Base-by-base conservation (phyloP, 805 yeast species). In the Suhomyces xylopsoci region DNA sequence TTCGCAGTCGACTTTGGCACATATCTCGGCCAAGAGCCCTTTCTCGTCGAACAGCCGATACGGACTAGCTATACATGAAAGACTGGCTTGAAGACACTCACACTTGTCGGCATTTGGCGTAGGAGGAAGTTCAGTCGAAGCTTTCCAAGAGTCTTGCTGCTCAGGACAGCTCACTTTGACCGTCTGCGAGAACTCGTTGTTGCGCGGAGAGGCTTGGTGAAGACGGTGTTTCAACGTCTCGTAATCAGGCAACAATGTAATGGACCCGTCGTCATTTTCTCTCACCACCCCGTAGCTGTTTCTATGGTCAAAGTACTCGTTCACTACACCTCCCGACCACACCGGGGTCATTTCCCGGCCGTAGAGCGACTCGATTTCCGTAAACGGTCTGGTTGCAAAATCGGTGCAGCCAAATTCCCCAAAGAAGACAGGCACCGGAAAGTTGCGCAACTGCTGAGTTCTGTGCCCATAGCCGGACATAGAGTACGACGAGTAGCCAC, bases 51-150 rank as follows among this genome's bases (percentile, higher is more conserved):
- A 59, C 1, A 51, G 52, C 9, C 52, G 57, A 43, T 60, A 61
- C 1, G 74, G 72, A 19, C 62, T 55, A 26, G 67, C 60, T 41
- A 74, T 64, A 58, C 82, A 79, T 1, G 70, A 58, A 5, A 76
- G 58, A 5, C 75, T 68, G 7, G 74, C 58, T 64, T 74, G 68
- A 28, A 77, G 62, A 56, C 82, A 78, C 54, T 73, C 79, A 61
- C 82, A 79, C 49, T 70, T 64, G 14, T 70, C 72, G 8, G 65
- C 55, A 52, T 74, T 70, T 2, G 83, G 82, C 1, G 73, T 67
- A 5, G 62, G 67, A 0, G 82, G 82, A 30, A 78, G 56, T 1
- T 42, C 45, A 3, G 38, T 44, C 17, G 69, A 58, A 1, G 59
- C 66, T 10, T 56, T 51, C 68, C 70, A 64, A 1, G 45, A 7